Evolutionary conservation across 768 basidiomycete genomes (phyloP).

Genomic region (Tricholoma sp.): DNA sequence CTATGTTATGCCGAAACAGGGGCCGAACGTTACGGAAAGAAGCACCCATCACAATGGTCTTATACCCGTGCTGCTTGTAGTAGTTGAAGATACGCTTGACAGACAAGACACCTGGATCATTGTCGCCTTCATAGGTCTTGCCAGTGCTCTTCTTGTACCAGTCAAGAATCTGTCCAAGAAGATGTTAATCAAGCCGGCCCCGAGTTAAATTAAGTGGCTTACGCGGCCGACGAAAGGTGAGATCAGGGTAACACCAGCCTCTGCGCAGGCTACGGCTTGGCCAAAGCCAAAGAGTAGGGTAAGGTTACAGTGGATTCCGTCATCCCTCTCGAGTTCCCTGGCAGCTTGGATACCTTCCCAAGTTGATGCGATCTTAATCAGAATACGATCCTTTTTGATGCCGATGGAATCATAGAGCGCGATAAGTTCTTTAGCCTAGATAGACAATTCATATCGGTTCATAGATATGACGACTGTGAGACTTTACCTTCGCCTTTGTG

Average conservation of each 20-base stretch:
- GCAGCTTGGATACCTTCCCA: conserved; percentile 99
- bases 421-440: conserved; percentile 79
- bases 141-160: conserved; percentile 96
- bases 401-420: conserved; percentile 93
- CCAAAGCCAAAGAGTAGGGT: conserved; percentile 98
- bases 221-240: conserved; percentile 99
- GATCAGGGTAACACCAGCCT: conserved; percentile 97
- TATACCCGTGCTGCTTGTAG: conserved; percentile 98
- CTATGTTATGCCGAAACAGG: neutral
- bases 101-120: conserved; percentile 93
- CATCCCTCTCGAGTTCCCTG: conserved; percentile 87
- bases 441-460: neutral
- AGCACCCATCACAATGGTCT: conserved; percentile 99
- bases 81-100: conserved; percentile 99
- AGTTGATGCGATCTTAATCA: conserved; percentile 99
- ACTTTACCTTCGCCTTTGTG: conserved; percentile 77
- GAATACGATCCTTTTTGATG: conserved; percentile 86
- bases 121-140: conserved; percentile 83
- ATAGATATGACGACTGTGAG: neutral
- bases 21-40: conserved; percentile 92
- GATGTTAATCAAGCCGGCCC: conserved; percentile 7
- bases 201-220: conserved; percentile 29
- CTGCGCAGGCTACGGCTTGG: conserved; percentile 98
- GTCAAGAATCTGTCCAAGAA: conserved; percentile 75
- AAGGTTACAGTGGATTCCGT: conserved; percentile 97